Percentiles rank a stretch among this genome's conserved stretches.
Conservation (phyloP, 2,329 filamentous ascomycete genomes). For the Stachybotrys echinatus region DNA sequence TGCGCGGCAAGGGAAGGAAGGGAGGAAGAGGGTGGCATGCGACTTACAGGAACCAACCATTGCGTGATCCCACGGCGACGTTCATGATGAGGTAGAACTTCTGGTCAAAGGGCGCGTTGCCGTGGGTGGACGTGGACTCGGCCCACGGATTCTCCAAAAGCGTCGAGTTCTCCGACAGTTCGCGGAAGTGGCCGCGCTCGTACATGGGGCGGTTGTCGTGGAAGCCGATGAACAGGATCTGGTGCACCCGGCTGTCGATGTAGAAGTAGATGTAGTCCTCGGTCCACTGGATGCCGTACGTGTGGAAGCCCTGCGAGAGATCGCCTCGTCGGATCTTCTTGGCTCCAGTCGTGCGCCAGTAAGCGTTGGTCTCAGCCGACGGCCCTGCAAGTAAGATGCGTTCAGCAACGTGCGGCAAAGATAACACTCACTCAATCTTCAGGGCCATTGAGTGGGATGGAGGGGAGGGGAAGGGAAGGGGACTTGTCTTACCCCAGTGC, state of each 20-base stretch:
- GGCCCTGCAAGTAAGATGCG: conserved; percentile 11
- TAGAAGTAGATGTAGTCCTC: conserved; percentile 49
- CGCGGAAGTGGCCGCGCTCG: conserved; percentile 35
- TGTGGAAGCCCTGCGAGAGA: conserved; percentile 39
- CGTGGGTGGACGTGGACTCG: conserved; percentile 23
- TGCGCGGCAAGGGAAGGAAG: not conserved
- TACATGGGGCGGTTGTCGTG: conserved; percentile 27
- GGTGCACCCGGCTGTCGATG: conserved; percentile 37
- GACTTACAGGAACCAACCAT: conserved; percentile 40
- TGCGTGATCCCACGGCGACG: conserved; percentile 43
- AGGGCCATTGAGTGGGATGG: not conserved
- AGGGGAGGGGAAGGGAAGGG: not conserved
- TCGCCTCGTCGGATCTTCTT: conserved; percentile 28
- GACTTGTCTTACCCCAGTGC: conserved; percentile 36
- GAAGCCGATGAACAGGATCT: conserved; percentile 33
- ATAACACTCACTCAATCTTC: not conserved
- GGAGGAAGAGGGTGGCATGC: not conserved
- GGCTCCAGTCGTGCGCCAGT: conserved; percentile 25
- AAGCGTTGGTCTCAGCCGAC: conserved; percentile 20
- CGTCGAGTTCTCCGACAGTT: conserved; percentile 33
- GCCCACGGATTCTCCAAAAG: conserved; percentile 39
- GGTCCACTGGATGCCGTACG: conserved; percentile 48
- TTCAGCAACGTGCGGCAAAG: not conserved
- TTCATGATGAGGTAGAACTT: conserved; percentile 46
- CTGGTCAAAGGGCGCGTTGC: conserved; percentile 47